Conservation (phyloP, 768 basidiomycete species). For the Leucogyrophana mollusca region DNA sequence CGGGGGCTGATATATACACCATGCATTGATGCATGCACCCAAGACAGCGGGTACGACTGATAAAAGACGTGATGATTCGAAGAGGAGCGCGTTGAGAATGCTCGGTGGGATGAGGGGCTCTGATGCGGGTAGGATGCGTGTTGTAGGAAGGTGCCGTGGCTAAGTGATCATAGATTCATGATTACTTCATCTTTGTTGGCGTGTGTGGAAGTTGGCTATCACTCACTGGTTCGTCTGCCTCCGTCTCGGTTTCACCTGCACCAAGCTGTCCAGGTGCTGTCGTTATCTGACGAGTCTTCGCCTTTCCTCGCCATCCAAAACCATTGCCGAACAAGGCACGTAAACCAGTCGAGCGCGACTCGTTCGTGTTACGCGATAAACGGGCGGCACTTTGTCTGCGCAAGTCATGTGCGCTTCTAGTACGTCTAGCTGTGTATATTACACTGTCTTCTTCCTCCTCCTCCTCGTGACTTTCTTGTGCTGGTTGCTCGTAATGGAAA, state of each 20-base stretch:
- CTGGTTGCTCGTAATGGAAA: slow-evolving; percentile 1
- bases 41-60: slow-evolving; percentile 71
- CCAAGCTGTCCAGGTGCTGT: slow-evolving; percentile 58
- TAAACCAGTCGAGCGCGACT: slow-evolving; percentile 16
- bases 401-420: slow-evolving; percentile 21
- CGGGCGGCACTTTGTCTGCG: slow-evolving; percentile 6
- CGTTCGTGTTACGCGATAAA: slow-evolving; percentile 9
- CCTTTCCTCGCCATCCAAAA: slow-evolving; percentile 30
- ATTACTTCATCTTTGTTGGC: too few species aligned
- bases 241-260: slow-evolving; percentile 79
- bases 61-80: slow-evolving; percentile 67
- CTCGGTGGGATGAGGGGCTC: slow-evolving; percentile 49
- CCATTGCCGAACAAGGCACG: slow-evolving; percentile 24
- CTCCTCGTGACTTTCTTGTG: neutral
- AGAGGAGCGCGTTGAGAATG: slow-evolving; percentile 57
- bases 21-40: slow-evolving; percentile 63
- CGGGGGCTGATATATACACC: slow-evolving; percentile 50
- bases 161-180: slow-evolving; percentile 20
- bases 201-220: too few species aligned
- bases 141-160: slow-evolving; percentile 68
- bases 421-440: slow-evolving; percentile 20
- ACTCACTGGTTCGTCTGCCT: slow-evolving; percentile 73
- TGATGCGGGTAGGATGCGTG: slow-evolving; percentile 55
- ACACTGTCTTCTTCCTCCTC: slow-evolving; percentile 7
- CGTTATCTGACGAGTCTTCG: slow-evolving; percentile 50